These are phyloP conservation scores for Aspergillus avenaceus DNA, from an alignment of 495 filamentous ascomycete genomes.

Conservation along the genomic window DNA sequence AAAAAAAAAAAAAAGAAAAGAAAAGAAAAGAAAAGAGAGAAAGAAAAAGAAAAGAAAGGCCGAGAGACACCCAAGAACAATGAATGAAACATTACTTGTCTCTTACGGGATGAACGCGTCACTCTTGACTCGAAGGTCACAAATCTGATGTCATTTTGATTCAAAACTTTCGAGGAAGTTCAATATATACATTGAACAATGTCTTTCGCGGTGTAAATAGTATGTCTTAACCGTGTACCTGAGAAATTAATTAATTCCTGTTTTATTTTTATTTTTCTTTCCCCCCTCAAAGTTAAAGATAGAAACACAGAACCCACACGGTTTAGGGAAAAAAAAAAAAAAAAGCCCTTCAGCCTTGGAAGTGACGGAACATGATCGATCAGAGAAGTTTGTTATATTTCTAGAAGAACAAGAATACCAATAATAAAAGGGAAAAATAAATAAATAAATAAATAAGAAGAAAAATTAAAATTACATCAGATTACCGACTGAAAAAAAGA, in stretches of 20 bases:
- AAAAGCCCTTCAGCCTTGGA: not conserved
- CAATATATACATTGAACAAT: not conserved
- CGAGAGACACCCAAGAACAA: too few relatives aligned
- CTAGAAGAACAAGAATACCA: too few relatives aligned
- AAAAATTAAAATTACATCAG: not conserved
- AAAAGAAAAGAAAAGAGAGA: not conserved
- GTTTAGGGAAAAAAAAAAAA: too few relatives aligned
- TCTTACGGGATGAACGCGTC: too few relatives aligned
- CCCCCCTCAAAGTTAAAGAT: not conserved
- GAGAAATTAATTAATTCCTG: not conserved
- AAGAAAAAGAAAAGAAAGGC: not conserved
- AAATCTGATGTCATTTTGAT: not conserved
- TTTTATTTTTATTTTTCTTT: not conserved
- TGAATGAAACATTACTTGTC: too few relatives aligned
- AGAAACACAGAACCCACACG: not conserved
- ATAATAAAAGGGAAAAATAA: not conserved
- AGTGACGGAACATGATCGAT: not conserved
- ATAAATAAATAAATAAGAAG: not conserved
- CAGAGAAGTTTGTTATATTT: not conserved
- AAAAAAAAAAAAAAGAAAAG: conserved; percentile 1
- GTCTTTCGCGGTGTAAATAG: not conserved
- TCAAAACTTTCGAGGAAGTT: not conserved
- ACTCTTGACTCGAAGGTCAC: too few relatives aligned
- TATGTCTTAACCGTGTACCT: not conserved
- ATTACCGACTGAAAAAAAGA: too few relatives aligned